Evolutionary conservation across 2,329 filamentous ascomycete genomes (phyloP), one percentile per base, ranked within the genome.

Genomic region (Claviceps monticola): DNA sequence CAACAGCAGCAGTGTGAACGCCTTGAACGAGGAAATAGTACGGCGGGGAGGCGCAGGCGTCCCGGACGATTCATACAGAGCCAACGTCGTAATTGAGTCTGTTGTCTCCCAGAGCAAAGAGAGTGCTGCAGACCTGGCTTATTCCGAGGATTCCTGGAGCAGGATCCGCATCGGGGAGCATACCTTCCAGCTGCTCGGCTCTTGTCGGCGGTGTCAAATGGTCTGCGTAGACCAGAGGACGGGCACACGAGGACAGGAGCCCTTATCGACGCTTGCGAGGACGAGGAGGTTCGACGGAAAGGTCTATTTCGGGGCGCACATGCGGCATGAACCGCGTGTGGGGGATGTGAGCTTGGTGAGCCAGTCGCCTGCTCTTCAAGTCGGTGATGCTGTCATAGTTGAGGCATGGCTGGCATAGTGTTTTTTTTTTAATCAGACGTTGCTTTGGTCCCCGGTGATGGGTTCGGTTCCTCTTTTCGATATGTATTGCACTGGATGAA

Each of bases 181-280:
- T 53, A 66, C 68, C 9, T 86, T 88, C 59, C 74, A 84, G 55
- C 79, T 94, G 60, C 69, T 97, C 4, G 91, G 90, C 0, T 79
- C 86, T 3, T 98, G 93, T 61, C 79, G 88, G 54, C 74, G 93
- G 54, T 98, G 93, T 60, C 89, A 95, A 65, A 97, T 98, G 90
- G 84, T 98, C 9, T 96, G 91, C 63, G 80, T 97, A 46, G 83
- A 98, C 61, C 93, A 96, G 65, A 73, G 81, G 46, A 95, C 84
- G 13, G 89, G 82, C 0, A 75, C 81, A 56, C 86, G 82, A 64
- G 80, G 82, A 56, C 81, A 88, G 56, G 93, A 97, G 65, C 93
- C 93, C 0, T 95, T 93, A 62, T 79, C 86, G 3, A 96, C 89
- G 1, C 70, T 98, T 53, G 84, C 86, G 1, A 95, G 94, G 71